Conservation (phyloP, 2,329 filamentous ascomycete genomes). For the Claviceps sorghi region DNA sequence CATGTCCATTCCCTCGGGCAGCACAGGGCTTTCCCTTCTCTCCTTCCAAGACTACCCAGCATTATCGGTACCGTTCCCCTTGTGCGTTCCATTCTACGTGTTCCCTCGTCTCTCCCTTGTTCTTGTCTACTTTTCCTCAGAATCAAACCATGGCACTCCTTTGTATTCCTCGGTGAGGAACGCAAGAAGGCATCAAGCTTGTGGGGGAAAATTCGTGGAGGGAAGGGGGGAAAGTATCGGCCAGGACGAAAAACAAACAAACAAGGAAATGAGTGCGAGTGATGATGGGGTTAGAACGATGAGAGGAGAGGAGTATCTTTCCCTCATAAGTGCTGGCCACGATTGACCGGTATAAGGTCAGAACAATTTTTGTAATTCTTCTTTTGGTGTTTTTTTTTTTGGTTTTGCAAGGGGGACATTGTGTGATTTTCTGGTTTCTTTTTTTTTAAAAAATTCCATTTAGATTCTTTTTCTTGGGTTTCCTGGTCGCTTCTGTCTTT, state of each 20-base stretch:
- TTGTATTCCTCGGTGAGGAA: too few species aligned
- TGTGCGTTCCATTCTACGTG: too few species aligned
- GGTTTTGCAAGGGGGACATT: background rate
- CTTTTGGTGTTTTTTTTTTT: background rate
- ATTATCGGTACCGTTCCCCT: too few species aligned
- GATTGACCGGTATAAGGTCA: constrained; percentile 23
- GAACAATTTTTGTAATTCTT: background rate
- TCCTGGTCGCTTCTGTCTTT: background rate
- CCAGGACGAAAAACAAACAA: too few species aligned
- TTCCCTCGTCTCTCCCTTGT: too few species aligned
- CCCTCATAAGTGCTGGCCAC: constrained; percentile 86
- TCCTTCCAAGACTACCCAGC: constrained; percentile 7
- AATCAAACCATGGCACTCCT: too few species aligned
- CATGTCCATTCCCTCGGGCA: constrained; percentile 68
- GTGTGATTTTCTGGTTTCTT: background rate
- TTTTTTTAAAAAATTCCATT: background rate
- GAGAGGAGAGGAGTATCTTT: constrained; percentile 71
- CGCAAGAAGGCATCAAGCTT: too few species aligned
- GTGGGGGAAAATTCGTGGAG: too few species aligned
- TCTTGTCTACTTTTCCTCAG: too few species aligned
- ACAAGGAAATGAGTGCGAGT: background rate
- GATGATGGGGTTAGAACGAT: constrained; percentile 6
- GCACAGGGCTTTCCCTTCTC: constrained; percentile 99
- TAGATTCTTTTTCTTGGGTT: background rate
- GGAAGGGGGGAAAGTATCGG: too few species aligned